Evolutionary conservation across 208 protist genomes (phyloP), one percentile per base, ranked within the genome.

Genomic region (Leishmania braziliensis): DNA sequence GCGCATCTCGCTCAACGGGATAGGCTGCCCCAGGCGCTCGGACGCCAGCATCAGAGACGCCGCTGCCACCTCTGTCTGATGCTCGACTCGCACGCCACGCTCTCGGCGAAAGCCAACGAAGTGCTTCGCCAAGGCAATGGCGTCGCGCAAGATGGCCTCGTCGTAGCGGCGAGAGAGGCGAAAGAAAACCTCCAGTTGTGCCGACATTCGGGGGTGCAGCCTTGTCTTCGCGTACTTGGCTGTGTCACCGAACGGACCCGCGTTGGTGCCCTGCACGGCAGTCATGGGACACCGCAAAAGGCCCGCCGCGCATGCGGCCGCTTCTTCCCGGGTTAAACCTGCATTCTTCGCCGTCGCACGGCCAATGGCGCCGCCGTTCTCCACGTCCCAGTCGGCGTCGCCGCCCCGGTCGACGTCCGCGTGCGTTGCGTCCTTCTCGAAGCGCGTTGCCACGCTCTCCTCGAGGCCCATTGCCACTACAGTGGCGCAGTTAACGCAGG

Each of bases 401-500:
- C 79, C 80, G n/a, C 90, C 86, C 5, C 77, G 70, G 77, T 95
- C 91, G n/a, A 84, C 92, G 63, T 95, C 93, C 39, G 89, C 84
- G 71, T 90, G 91, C 14, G 92, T 95, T 53, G 86, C 88, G 65
- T 95, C 91, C 79, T 95, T 84, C 53, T 93, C 87, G 76, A 84
- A 97, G 26, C 92, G 89, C 0, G 90, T 97, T 33, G 86, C 74
- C 33, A 80, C 71, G 80, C 85, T 95, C 70, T 97, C 92, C 76
- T 95, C 92, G 26, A 97, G 89, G 12, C 93, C 92, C 92, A 95
- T 95, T 12, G 89, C 91, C 8, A 95, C 84, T 18, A 97, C 91
- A 29, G 86, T 84, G 26, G 92, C 93, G 78, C 93, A 97, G 71
- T 91, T 87, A 9, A 86, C 92, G 84, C 93, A 97, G 18, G 92